A percentile compares a stretch with the other conserved stretches of the same genome.
These are phyloP conservation scores for Pichia sp. DNA, from an alignment of 1,139 yeast genomes.

Conservation along the genomic window DNA sequence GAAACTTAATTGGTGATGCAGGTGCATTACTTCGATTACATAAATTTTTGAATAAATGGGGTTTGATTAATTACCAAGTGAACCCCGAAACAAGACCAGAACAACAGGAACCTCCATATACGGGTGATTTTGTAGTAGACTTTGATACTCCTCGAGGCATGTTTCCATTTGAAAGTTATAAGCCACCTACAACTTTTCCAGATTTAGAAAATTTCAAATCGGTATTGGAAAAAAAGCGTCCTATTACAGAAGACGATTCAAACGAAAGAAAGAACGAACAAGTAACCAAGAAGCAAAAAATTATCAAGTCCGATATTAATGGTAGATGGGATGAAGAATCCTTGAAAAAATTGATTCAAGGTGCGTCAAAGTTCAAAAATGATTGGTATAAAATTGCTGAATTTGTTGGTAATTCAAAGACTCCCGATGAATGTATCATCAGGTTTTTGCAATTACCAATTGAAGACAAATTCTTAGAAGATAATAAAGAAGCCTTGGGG, in stretches of 20 bases:
- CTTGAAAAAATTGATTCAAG: constrained; percentile 51
- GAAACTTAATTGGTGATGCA: constrained; percentile 94
- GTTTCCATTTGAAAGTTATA: constrained; percentile 84
- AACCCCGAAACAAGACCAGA: constrained; percentile 63
- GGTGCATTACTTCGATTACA: constrained; percentile 89
- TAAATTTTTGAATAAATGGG: constrained; percentile 91
- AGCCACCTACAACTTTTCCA: constrained; percentile 46
- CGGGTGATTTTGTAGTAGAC: constrained; percentile 61
- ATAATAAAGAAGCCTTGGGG: constrained; percentile 45
- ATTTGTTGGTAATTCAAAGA: constrained; percentile 51
- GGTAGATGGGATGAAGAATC: constrained; percentile 66
- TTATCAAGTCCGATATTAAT: constrained; percentile 32
- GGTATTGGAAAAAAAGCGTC: constrained; percentile 29
- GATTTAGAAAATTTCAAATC: constrained; percentile 53
- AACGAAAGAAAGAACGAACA: constrained; percentile 11
- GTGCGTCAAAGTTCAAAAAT: constrained; percentile 50
- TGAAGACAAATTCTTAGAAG: constrained; percentile 64
- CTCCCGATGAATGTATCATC: constrained; percentile 76
- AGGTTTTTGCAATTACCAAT: constrained; percentile 77
- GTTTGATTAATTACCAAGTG: constrained; percentile 90
- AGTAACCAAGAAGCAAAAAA: constrained; percentile 38
- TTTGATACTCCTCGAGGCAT: constrained; percentile 92
- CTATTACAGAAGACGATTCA: constrained; percentile 3
- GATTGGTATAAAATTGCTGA: constrained; percentile 76
- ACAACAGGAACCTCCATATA: constrained; percentile 63